Percentiles rank a stretch among this genome's conserved stretches.
phyloP scores from a whole-genome alignment of 768 basidiomycete species.

The Trametes maxima region DNA sequence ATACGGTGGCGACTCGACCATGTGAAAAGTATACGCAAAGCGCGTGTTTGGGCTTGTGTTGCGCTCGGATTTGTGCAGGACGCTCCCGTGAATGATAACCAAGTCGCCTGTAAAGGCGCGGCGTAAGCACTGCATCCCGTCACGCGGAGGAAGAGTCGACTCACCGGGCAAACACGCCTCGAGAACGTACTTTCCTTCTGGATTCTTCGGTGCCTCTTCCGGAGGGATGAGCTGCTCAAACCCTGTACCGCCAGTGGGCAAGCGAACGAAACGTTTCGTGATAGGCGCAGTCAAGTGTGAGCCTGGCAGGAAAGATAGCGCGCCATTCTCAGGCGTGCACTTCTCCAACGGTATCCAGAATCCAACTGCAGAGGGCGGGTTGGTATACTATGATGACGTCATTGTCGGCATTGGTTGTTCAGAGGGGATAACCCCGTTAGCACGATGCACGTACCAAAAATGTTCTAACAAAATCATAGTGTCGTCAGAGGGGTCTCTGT shows the following conservation, averaged over 20 bases:
- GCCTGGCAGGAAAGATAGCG: constrained; percentile 87
- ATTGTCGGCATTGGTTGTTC: not conserved
- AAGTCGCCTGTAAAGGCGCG: constrained; percentile 63
- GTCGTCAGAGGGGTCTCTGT: not conserved
- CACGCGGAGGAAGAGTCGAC: not conserved
- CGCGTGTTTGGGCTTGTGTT: constrained; percentile 82
- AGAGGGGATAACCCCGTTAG: not conserved
- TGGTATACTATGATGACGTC: constrained; percentile 67
- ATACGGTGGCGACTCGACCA: constrained; percentile 77
- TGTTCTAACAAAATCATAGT: constrained; percentile 46
- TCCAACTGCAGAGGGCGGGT: constrained; percentile 89
- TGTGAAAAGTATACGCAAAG: constrained; percentile 95
- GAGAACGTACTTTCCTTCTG: constrained; percentile 57
- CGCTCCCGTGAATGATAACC: constrained; percentile 91
- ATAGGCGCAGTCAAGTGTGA: constrained; percentile 79
- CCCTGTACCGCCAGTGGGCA: constrained; percentile 76
- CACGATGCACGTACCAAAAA: constrained; percentile 54
- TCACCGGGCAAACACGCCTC: constrained; percentile 76
- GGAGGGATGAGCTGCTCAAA: constrained; percentile 65
- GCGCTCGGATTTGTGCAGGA: constrained; percentile 88
- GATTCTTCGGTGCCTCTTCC: constrained; percentile 31
- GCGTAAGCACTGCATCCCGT: not conserved
- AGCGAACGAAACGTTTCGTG: constrained; percentile 83
- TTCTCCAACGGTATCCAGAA: constrained; percentile 96
- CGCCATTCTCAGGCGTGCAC: constrained; percentile 82